Evolutionary conservation across 176 grass and related monocot genomes (phyloP).

Genomic region (Saccharum spontaneum): DNA sequence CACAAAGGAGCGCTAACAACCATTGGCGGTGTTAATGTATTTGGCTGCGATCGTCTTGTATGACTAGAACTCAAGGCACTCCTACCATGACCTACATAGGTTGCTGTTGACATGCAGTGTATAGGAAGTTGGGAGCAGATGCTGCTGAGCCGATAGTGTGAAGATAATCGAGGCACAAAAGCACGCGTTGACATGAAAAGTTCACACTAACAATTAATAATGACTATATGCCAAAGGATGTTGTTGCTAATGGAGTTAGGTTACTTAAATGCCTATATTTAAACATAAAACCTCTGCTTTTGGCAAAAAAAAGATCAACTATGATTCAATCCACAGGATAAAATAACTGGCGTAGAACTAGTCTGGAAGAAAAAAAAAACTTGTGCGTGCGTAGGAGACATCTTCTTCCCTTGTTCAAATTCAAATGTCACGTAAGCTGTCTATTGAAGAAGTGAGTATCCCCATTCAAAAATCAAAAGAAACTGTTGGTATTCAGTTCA

Average conservation of each 20-base stretch:
- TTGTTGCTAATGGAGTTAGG: slow-evolving; percentile 20
- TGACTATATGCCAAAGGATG: slow-evolving; percentile 9
- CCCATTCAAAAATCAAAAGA: not conserved
- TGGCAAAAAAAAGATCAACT: slow-evolving; percentile 12
- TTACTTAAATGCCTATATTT: slow-evolving; percentile 18
- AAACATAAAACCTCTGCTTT: slow-evolving; percentile 15
- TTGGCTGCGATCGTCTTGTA: not conserved
- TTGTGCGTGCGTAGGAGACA: not conserved
- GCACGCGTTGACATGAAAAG: slow-evolving; percentile 15
- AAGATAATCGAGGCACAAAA: slow-evolving; percentile 12
- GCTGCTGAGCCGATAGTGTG: not conserved
- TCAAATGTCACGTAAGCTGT: slow-evolving; percentile 22
- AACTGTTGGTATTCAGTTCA: slow-evolving; percentile 12
- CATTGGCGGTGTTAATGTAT: not conserved
- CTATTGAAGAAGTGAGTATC: not conserved
- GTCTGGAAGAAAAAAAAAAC: not conserved
- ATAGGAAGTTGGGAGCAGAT: slow-evolving; percentile 14
- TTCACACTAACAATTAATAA: not conserved
- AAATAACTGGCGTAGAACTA: slow-evolving; percentile 2
- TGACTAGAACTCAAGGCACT: not conserved
- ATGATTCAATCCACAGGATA: not conserved
- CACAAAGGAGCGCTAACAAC: not conserved
- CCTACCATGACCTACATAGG: slow-evolving; percentile 23
- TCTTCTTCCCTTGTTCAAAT: not conserved
- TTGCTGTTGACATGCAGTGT: slow-evolving; percentile 41